phyloP scores from a whole-genome alignment of 2,329 filamentous ascomycete genomes.

The Fusarium euwallaceae region DNA sequence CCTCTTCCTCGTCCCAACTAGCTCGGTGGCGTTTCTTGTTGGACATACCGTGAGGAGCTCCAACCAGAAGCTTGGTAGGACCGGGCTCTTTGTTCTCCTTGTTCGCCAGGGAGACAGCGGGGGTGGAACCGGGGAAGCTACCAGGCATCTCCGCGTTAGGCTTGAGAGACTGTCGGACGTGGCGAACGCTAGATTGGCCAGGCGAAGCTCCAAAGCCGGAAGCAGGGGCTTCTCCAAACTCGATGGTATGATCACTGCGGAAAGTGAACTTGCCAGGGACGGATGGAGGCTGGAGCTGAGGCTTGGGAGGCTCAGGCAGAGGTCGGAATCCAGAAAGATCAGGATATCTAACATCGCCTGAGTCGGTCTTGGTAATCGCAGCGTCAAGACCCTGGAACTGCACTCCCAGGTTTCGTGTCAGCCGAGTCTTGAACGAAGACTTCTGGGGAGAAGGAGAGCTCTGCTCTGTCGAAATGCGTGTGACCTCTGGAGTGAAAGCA shows the following conservation, averaged over 20 bases:
- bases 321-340: constrained; percentile 62
- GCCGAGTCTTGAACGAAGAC: constrained; percentile 60
- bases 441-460: constrained; percentile 71
- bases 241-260: constrained; percentile 74
- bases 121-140: constrained; percentile 60
- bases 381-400: constrained; percentile 50
- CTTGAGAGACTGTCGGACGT: constrained; percentile 67
- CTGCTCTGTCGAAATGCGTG: constrained; percentile 58
- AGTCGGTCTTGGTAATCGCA: constrained; percentile 43
- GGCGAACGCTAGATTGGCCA: constrained; percentile 72
- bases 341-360: constrained; percentile 63
- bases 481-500: constrained; percentile 81
- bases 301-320: constrained; percentile 46
- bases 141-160: constrained; percentile 65
- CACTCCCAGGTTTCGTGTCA: constrained; percentile 44
- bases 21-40: constrained; percentile 77
- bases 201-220: constrained; percentile 68
- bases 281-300: constrained; percentile 52
- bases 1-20: constrained; percentile 68
- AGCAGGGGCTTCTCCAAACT: constrained; percentile 63
- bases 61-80: constrained; percentile 53
- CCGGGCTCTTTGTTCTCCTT: constrained; percentile 68
- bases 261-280: constrained; percentile 73
- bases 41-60: constrained; percentile 71
- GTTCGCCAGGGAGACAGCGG: constrained; percentile 56